Conservation (phyloP, 2,329 filamentous ascomycete genomes). For the Penicillium sp. region DNA sequence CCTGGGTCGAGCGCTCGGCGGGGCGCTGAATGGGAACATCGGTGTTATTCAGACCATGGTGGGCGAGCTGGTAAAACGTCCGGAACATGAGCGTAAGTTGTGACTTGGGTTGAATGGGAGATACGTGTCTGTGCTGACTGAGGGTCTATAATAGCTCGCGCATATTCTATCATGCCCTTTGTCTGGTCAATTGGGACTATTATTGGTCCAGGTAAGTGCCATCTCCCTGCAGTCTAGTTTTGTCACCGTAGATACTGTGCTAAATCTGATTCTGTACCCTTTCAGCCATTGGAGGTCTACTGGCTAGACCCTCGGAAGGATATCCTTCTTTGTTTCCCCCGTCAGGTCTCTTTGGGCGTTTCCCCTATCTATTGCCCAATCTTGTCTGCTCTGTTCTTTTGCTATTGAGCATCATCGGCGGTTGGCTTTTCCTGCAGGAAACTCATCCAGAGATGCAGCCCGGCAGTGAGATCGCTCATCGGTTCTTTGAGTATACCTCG, state of each 20-base stretch:
- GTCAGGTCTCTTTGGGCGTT: slow-evolving; percentile 70
- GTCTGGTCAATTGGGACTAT: slow-evolving; percentile 92
- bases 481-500: slow-evolving; percentile 44
- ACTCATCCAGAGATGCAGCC: slow-evolving; percentile 83
- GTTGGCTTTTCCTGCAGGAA: slow-evolving; percentile 81
- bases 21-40: slow-evolving; percentile 87
- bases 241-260: neutral
- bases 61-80: slow-evolving; percentile 78
- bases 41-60: slow-evolving; percentile 93
- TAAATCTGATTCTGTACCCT: slow-evolving; percentile 9
- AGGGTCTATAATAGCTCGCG: slow-evolving; percentile 60
- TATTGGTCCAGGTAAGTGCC: slow-evolving; percentile 64
- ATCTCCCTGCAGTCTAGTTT: neutral
- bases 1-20: slow-evolving; percentile 72
- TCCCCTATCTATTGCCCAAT: slow-evolving; percentile 89
- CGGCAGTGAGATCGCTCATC: slow-evolving; percentile 44
- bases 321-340: slow-evolving; percentile 72
- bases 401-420: slow-evolving; percentile 74
- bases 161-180: slow-evolving; percentile 91
- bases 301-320: slow-evolving; percentile 74
- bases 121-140: slow-evolving; percentile 1
- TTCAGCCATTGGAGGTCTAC: slow-evolving; percentile 76
- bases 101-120: neutral
- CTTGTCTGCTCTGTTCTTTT: slow-evolving; percentile 78
- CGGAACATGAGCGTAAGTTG: slow-evolving; percentile 78